Evolutionary conservation across 768 basidiomycete species (phyloP).

Genomic region (Hemileccinum impolitum): DNA sequence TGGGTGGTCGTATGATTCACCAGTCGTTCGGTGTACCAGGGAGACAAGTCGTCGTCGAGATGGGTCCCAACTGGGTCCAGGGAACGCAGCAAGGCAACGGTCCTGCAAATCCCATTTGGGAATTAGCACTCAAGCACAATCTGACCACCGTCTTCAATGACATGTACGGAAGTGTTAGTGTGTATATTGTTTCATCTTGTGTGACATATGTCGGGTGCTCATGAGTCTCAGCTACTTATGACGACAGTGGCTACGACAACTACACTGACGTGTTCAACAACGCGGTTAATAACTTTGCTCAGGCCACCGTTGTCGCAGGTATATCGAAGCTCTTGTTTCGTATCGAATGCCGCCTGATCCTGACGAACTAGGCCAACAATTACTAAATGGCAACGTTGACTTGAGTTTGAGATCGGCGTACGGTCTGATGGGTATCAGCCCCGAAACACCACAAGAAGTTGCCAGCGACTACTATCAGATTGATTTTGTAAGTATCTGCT

Average conservation of each 20-base stretch:
- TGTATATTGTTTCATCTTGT: constrained; percentile 15
- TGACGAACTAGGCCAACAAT: constrained; percentile 7
- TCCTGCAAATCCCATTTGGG: constrained; percentile 55
- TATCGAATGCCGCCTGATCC: constrained; percentile 41
- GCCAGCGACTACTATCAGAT: constrained; percentile 60
- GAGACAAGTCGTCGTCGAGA: constrained; percentile 45
- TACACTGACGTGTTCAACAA: constrained; percentile 44
- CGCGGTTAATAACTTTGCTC: constrained; percentile 37
- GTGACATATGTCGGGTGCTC: neutral
- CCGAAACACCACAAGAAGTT: constrained; percentile 42
- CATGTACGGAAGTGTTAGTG: constrained; percentile 42
- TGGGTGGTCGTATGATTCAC: constrained; percentile 61
- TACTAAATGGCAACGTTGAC: constrained; percentile 41
- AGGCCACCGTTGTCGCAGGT: constrained; percentile 47
- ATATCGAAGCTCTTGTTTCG: constrained; percentile 23
- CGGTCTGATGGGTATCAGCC: constrained; percentile 44
- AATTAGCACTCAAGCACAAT: constrained; percentile 51
- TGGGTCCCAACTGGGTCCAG: constrained; percentile 61
- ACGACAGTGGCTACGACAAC: constrained; percentile 47
- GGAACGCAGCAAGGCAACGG: constrained; percentile 47
- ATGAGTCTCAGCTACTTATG: constrained; percentile 44
- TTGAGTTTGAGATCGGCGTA: constrained; percentile 53
- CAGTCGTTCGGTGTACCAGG: constrained; percentile 39
- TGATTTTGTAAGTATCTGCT: constrained; percentile 27
- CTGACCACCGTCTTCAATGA: constrained; percentile 44